Conservation (phyloP, 768 basidiomycete genomes). For the Coprinopsis sp. region DNA sequence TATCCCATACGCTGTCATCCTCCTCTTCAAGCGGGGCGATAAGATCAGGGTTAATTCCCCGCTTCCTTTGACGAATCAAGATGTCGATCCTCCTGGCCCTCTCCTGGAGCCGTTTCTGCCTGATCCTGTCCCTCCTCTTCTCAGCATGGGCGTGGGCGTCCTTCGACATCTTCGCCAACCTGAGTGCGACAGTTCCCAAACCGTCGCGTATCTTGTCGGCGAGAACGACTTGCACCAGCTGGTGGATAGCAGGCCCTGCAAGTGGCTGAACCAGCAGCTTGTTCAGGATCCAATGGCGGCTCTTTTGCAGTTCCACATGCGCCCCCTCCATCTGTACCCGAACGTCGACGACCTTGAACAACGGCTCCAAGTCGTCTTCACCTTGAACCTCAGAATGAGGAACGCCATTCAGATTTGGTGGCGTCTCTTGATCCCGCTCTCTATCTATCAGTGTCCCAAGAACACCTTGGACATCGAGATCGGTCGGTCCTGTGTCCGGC, state of each 20-base stretch:
- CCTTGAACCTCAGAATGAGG: neutral
- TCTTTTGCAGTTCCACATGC: constrained; percentile 27
- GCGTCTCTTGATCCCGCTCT: neutral
- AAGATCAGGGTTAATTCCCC: neutral
- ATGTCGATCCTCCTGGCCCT: constrained; percentile 2
- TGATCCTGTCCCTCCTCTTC: constrained; percentile 8
- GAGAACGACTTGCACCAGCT: constrained; percentile 21
- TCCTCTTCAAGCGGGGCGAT: constrained; percentile 8
- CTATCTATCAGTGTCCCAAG: neutral
- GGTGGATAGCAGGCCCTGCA: constrained; percentile 26
- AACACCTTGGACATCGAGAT: constrained; percentile 10
- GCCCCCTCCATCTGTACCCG: constrained; percentile 24
- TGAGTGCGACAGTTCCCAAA: constrained; percentile 24
- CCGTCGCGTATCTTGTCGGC: constrained; percentile 23
- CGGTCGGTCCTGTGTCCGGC: constrained; percentile 3
- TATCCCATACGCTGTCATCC: constrained; percentile 7
- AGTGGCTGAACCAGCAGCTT: constrained; percentile 32
- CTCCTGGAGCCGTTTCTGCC: neutral
- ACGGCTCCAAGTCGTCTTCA: constrained; percentile 13
- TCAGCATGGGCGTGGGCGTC: constrained; percentile 19
- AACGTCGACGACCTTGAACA: constrained; percentile 30
- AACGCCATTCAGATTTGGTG: neutral
- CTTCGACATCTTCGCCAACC: constrained; percentile 20
- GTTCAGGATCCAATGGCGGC: constrained; percentile 37
- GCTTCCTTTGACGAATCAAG: constrained; percentile 2